Percentiles rank a stretch among this genome's conserved stretches.
Conservation (phyloP, 2,329 filamentous ascomycete genomes). For the Epichloe sibirici region DNA sequence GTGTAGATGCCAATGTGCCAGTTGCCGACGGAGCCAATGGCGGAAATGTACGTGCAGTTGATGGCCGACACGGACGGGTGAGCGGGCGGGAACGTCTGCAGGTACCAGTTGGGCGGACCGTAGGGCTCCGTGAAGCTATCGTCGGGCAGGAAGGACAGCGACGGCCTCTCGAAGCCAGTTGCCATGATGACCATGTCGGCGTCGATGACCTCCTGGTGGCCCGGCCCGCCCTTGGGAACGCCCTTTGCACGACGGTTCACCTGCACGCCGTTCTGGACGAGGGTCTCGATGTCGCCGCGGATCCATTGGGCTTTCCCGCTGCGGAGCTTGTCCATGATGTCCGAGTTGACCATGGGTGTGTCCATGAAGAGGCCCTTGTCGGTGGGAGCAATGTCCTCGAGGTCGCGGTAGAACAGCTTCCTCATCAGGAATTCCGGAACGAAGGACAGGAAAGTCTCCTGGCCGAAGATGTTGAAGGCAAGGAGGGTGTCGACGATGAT, state of each 20-base stretch:
- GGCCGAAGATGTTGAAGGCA: conserved; percentile 66
- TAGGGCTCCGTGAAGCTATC: conserved; percentile 65
- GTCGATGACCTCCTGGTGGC: conserved; percentile 50
- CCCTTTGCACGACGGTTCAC: conserved; percentile 63
- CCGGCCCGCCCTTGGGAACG: conserved; percentile 65
- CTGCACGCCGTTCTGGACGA: conserved; percentile 49
- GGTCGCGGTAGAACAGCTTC: conserved; percentile 72
- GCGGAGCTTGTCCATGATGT: conserved; percentile 66
- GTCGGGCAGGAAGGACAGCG: conserved; percentile 59
- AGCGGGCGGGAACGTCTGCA: conserved; percentile 70
- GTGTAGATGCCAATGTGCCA: conserved; percentile 89
- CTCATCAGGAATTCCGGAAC: conserved; percentile 66
- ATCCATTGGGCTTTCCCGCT: conserved; percentile 64
- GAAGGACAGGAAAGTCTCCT: conserved; percentile 63
- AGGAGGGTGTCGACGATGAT: conserved; percentile 61
- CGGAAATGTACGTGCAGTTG: conserved; percentile 72
- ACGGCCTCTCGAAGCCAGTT: conserved; percentile 67
- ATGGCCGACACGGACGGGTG: conserved; percentile 66
- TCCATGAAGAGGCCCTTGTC: conserved; percentile 67
- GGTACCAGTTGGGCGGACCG: conserved; percentile 73
- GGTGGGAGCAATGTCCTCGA: conserved; percentile 56
- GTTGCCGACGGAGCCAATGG: conserved; percentile 72
- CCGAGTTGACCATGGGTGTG: conserved; percentile 79
- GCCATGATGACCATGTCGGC: conserved; percentile 74
- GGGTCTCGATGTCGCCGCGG: conserved; percentile 62